Conservation (phyloP, 306 rosid genomes). For the Trifolium dubium region DNA sequence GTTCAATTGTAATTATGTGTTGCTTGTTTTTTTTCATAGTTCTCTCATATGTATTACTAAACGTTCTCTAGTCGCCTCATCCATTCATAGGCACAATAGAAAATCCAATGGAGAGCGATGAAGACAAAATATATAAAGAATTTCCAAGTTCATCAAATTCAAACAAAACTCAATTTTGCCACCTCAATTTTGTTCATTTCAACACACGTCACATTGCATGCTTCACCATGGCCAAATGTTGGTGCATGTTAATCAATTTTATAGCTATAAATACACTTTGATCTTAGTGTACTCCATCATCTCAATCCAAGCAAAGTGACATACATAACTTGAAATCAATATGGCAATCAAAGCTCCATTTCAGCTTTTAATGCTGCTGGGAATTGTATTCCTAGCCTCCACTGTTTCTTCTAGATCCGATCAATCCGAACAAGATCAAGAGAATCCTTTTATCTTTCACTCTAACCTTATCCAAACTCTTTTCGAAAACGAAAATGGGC, state of each 20-base stretch:
- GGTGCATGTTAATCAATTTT: neutral
- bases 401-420: neutral
- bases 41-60: too few relatives aligned
- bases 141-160: neutral
- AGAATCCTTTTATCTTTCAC: constrained; percentile 34
- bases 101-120: too few relatives aligned
- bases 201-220: neutral
- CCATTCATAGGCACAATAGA: too few relatives aligned
- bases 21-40: too few relatives aligned
- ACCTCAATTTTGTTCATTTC: neutral
- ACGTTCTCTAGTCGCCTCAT: too few relatives aligned
- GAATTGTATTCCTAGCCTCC: neutral
- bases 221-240: neutral
- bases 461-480: constrained; percentile 9
- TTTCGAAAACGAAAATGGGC: constrained; percentile 25
- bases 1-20: too few relatives aligned
- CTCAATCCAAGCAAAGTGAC: neutral
- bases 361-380: neutral
- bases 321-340: too few relatives aligned
- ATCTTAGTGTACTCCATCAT: neutral
- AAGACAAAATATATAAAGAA: too few relatives aligned
- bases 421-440: neutral
- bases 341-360: neutral
- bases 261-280: too few relatives aligned
- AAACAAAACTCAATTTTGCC: neutral